Conservation (phyloP, 2,329 filamentous ascomycete species). For the Ploettnerulaceae sp. region DNA sequence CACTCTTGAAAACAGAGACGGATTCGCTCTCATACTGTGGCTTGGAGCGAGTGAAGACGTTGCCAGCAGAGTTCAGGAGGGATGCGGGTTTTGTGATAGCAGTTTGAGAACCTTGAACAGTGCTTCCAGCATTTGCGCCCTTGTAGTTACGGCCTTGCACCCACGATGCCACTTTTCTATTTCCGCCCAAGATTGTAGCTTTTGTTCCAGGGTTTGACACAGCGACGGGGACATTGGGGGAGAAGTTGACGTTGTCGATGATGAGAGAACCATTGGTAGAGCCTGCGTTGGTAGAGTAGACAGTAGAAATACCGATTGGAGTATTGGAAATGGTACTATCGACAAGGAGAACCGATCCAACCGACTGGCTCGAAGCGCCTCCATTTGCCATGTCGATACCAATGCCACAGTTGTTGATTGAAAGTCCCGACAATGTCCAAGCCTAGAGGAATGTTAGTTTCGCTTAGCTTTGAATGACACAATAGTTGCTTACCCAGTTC, state of each 20-base stretch:
- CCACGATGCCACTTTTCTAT: slow-evolving; percentile 65
- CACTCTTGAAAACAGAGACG: slow-evolving; percentile 70
- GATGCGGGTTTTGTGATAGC: slow-evolving; percentile 57
- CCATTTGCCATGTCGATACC: slow-evolving; percentile 75
- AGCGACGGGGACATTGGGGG: slow-evolving; percentile 58
- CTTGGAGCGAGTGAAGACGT: slow-evolving; percentile 78
- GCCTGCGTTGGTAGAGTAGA: slow-evolving; percentile 58
- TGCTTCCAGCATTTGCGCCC: slow-evolving; percentile 39
- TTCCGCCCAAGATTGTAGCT: slow-evolving; percentile 61
- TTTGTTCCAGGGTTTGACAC: slow-evolving; percentile 56
- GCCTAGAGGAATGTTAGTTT: slow-evolving; percentile 32
- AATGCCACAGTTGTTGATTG: slow-evolving; percentile 68
- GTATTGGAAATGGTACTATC: slow-evolving; percentile 79
- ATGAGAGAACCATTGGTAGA: slow-evolving; percentile 76
- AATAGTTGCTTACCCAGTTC: slow-evolving; percentile 58
- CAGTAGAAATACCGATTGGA: slow-evolving; percentile 69
- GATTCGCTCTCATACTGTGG: slow-evolving; percentile 75
- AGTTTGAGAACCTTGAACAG: slow-evolving; percentile 55
- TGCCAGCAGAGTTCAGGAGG: slow-evolving; percentile 60
- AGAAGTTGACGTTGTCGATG: slow-evolving; percentile 85
- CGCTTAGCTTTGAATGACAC: neutral
- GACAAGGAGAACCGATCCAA: slow-evolving; percentile 78
- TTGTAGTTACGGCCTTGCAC: slow-evolving; percentile 74
- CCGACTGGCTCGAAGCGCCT: slow-evolving; percentile 58
- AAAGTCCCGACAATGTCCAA: slow-evolving; percentile 73